Percentiles rank a stretch among this genome's conserved stretches.
Conservation (phyloP, 345 rosid genomes). For the Stellera chamaejasme region DNA sequence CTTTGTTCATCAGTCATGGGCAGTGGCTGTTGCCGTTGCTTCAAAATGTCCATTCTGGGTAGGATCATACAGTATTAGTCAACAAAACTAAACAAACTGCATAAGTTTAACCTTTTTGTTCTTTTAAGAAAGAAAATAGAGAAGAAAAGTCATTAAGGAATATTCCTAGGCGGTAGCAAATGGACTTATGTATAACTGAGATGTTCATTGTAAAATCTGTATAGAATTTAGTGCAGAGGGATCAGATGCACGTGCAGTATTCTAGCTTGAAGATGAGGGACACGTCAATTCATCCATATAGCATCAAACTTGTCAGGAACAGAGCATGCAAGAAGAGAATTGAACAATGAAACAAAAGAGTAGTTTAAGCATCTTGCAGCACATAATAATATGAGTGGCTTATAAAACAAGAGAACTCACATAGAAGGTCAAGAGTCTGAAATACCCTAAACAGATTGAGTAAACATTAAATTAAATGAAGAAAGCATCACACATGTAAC, state of each 20-base stretch:
- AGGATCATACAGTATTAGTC: conserved; percentile 11
- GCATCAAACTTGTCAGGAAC: too few species aligned
- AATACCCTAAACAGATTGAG: background rate
- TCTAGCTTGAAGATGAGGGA: too few species aligned
- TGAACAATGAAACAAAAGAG: too few species aligned
- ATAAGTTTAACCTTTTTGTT: background rate
- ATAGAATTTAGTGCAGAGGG: too few species aligned
- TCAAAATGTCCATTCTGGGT: conserved; percentile 40
- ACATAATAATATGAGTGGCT: background rate
- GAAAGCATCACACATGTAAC: background rate
- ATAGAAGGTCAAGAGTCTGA: background rate
- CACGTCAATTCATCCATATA: too few species aligned
- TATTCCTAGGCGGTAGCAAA: too few species aligned
- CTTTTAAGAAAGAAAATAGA: background rate
- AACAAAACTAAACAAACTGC: background rate
- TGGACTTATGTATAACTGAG: too few species aligned
- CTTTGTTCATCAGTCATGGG: conserved; percentile 32
- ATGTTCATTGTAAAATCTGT: too few species aligned
- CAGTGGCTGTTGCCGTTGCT: conserved; percentile 39
- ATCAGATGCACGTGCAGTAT: too few species aligned
- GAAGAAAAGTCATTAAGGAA: background rate
- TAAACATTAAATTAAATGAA: background rate
- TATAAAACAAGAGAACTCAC: background rate
- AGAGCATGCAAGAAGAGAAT: too few species aligned
- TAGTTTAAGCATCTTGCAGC: conserved; percentile 4